Evolutionary conservation across 768 basidiomycete species (phyloP).

Genomic region (Termitomyces sp.): DNA sequence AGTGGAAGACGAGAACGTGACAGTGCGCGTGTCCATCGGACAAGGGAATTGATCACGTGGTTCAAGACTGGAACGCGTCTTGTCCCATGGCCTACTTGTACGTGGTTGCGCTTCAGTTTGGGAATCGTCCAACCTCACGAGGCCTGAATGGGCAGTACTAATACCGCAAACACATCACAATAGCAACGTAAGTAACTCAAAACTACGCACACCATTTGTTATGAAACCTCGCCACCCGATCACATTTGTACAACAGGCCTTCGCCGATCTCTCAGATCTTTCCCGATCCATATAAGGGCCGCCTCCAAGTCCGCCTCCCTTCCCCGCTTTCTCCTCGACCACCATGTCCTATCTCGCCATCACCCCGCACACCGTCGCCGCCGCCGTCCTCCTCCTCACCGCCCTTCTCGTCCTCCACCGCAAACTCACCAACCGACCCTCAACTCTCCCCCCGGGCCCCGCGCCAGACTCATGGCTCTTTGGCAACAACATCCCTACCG

Average conservation of each 20-base stretch:
- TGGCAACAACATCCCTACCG: conserved; percentile 33
- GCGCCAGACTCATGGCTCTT: conserved; percentile 31
- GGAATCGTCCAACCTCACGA: too few species aligned
- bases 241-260: neutral
- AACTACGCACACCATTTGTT: neutral
- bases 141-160: too few species aligned
- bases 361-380: conserved; percentile 22
- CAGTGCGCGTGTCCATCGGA: conserved; percentile 3
- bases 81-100: neutral
- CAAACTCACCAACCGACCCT: conserved; percentile 14
- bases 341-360: neutral
- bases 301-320: neutral
- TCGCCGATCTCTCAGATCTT: neutral
- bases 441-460: conserved; percentile 39
- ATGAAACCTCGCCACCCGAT: neutral
- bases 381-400: conserved; percentile 23
- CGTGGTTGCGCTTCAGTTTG: neutral
- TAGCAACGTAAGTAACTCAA: neutral
- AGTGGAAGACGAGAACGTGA: neutral
- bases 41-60: neutral
- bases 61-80: neutral
- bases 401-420: conserved; percentile 25
- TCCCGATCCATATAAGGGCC: neutral
- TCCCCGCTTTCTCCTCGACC: neutral
- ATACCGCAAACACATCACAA: neutral